Evolutionary conservation across 345 rosid genomes (phyloP).

Genomic region (Salix exigua): DNA sequence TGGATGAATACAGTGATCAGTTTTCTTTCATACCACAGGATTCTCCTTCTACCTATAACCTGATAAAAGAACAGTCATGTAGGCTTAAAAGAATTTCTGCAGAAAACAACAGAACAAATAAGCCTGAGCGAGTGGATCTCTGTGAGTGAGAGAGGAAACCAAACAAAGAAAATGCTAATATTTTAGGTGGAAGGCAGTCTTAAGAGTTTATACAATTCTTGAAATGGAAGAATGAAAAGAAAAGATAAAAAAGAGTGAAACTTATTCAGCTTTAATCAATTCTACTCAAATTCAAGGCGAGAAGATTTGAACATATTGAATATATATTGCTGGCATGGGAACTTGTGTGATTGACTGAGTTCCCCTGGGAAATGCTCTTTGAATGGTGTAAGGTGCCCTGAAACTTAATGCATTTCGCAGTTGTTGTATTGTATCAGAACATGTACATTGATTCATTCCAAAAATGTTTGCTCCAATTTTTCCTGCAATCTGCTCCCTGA

Average conservation of each 20-base stretch:
- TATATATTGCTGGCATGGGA: not conserved
- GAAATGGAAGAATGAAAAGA: not conserved
- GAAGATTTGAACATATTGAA: not conserved
- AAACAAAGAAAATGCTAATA: not conserved
- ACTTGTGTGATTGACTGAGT: not conserved
- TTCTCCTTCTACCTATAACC: conserved; percentile 33
- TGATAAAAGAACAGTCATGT: conserved; percentile 36
- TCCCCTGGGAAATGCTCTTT: not conserved
- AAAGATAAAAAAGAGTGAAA: not conserved
- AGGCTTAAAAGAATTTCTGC: conserved; percentile 20
- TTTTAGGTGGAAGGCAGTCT: not conserved
- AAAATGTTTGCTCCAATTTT: not conserved
- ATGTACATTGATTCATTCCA: too few species aligned
- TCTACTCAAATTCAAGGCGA: not conserved
- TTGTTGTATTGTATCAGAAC: not conserved
- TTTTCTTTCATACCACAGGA: conserved; percentile 33
- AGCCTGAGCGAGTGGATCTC: not conserved
- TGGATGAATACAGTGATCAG: conserved; percentile 26
- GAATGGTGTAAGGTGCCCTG: not conserved
- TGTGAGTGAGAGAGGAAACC: not conserved
- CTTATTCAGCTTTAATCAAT: not conserved
- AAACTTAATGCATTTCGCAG: not conserved
- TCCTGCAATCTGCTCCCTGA: not conserved
- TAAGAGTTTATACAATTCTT: not conserved
- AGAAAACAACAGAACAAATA: not conserved